Evolutionary conservation across 805 yeast species (phyloP).

Genomic region (Sugiyamaella lignohabitans): DNA sequence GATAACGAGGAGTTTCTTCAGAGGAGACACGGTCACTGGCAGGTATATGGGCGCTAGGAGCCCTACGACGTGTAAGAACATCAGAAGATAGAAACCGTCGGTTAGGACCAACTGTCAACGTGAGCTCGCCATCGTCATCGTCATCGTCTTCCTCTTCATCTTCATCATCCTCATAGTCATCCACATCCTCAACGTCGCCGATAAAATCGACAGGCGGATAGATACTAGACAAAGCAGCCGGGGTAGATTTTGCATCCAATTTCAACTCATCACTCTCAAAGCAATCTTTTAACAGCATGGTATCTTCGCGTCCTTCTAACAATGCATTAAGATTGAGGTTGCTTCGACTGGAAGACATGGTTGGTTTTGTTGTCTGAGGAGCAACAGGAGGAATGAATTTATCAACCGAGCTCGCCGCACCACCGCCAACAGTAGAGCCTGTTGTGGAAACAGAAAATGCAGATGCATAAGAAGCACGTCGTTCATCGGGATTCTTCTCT

Average conservation of each 20-base stretch:
- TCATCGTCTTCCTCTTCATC: constrained; percentile 17
- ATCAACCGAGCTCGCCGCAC: background rate
- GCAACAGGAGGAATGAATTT: background rate
- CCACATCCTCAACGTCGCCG: constrained; percentile 7
- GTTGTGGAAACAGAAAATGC: background rate
- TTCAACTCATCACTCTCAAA: background rate
- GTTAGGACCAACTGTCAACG: constrained; percentile 21
- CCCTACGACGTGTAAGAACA: no score
- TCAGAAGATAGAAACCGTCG: constrained; percentile 1
- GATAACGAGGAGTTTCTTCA: background rate
- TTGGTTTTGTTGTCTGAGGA: background rate
- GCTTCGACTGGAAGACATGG: constrained; percentile 11
- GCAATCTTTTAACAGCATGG: background rate
- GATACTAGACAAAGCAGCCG: background rate
- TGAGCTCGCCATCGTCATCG: constrained; percentile 21
- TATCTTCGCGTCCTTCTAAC: constrained; percentile 13
- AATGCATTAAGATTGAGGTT: constrained; percentile 19
- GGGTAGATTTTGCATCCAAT: background rate
- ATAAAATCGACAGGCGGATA: constrained; percentile 5
- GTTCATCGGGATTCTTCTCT: constrained; percentile 1
- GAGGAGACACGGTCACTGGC: no score
- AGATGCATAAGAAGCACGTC: background rate
- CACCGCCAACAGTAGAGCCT: background rate
- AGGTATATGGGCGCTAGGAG: no score
- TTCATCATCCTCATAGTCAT: constrained; percentile 16